These are phyloP conservation scores for Chaetomidium leptoderma DNA, from an alignment of 495 filamentous ascomycete genomes.

Conservation along the genomic window DNA sequence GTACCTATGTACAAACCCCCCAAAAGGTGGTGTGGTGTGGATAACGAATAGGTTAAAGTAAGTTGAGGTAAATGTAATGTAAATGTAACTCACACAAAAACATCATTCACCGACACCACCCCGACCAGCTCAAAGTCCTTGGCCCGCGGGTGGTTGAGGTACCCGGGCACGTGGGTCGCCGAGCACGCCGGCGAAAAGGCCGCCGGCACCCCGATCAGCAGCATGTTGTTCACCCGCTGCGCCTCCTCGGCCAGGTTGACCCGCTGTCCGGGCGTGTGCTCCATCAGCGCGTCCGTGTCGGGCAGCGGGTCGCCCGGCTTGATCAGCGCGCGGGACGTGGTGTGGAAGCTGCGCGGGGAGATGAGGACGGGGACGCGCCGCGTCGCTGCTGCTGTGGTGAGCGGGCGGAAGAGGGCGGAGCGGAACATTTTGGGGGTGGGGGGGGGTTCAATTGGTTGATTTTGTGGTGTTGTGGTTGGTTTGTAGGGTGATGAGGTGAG, in stretches of 20 bases:
- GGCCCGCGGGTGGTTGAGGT: constrained; percentile 67
- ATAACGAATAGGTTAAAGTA: too few relatives aligned
- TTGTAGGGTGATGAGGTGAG: neutral
- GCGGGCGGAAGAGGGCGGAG: too few relatives aligned
- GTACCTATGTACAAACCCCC: too few relatives aligned
- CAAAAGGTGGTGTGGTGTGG: too few relatives aligned
- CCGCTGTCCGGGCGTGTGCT: constrained; percentile 70
- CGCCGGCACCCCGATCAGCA: constrained; percentile 80
- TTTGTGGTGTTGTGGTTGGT: neutral
- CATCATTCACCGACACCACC: constrained; percentile 89
- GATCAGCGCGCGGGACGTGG: constrained; percentile 47
- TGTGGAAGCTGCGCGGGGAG: constrained; percentile 47
- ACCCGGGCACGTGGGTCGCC: constrained; percentile 72
- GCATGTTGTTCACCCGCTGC: constrained; percentile 60
- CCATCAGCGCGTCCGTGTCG: constrained; percentile 55
- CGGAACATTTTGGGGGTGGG: too few relatives aligned
- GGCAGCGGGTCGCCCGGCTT: constrained; percentile 60
- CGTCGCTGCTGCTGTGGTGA: too few relatives aligned
- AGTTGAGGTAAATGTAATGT: neutral
- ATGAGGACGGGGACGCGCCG: too few relatives aligned
- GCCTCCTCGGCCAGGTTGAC: constrained; percentile 79
- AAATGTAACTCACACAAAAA: constrained; percentile 78
- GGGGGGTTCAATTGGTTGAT: too few relatives aligned
- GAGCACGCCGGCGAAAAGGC: constrained; percentile 84
- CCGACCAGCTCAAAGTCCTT: constrained; percentile 75